These are phyloP conservation scores for button mushroom (Agaricus bisporus) DNA, from an alignment of 768 basidiomycete genomes.

Conservation along the genomic window DNA sequence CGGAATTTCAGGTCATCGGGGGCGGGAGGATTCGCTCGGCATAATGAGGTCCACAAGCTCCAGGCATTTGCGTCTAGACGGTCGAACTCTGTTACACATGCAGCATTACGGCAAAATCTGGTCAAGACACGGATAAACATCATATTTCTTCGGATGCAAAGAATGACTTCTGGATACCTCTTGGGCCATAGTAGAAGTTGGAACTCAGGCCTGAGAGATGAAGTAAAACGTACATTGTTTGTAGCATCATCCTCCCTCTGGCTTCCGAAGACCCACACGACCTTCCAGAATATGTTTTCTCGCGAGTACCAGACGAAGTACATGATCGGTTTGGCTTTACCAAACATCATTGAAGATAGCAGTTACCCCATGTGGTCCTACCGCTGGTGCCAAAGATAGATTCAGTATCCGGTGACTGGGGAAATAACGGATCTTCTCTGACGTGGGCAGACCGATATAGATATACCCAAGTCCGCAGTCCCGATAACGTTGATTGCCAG, in stretches of 20 bases:
- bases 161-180: too few relatives aligned
- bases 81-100: neutral
- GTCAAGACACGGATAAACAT: neutral
- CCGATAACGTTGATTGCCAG: neutral
- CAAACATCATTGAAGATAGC: too few relatives aligned
- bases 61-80: neutral
- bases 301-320: neutral
- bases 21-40: neutral
- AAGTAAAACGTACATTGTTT: neutral
- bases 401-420: neutral
- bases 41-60: neutral
- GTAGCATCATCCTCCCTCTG: neutral
- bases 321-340: too few relatives aligned
- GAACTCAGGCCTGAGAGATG: too few relatives aligned
- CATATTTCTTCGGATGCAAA: neutral
- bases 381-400: neutral
- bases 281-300: neutral
- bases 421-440: neutral
- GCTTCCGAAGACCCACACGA: neutral
- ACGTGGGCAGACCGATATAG: neutral
- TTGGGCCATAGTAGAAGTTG: too few relatives aligned
- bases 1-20: constrained; percentile 1
- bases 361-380: neutral
- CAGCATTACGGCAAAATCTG: neutral
- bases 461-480: neutral